phyloP scores from a whole-genome alignment of 805 yeast species.

The Tanozyma kutaoensis region DNA sequence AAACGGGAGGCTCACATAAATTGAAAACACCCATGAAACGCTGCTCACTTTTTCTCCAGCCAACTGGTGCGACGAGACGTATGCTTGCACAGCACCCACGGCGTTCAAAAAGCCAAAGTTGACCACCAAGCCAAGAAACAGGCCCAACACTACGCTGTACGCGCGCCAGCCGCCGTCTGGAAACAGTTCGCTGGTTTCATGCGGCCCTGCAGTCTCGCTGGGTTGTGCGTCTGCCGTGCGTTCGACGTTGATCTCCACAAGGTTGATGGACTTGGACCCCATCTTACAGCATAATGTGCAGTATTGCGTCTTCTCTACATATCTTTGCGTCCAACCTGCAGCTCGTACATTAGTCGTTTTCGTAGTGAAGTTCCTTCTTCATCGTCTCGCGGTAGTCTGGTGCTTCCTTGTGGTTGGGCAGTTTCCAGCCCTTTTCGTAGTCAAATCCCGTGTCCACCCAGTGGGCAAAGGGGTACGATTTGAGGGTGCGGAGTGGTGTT shows the following conservation, averaged over 20 bases:
- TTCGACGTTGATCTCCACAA: too few relatives aligned
- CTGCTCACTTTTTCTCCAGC: constrained; percentile 28
- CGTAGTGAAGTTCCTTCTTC: constrained; percentile 7
- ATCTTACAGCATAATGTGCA: too few relatives aligned
- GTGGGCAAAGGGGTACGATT: constrained; percentile 54
- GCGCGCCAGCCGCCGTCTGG: constrained; percentile 55
- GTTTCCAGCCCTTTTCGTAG: constrained; percentile 22
- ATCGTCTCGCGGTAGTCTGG: constrained; percentile 11
- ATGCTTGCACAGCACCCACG: constrained; percentile 50
- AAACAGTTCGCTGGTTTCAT: too few relatives aligned
- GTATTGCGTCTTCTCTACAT: too few relatives aligned
- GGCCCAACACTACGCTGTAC: constrained; percentile 42
- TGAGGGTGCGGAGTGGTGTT: constrained; percentile 43
- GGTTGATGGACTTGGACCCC: too few relatives aligned
- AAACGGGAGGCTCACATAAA: constrained; percentile 35
- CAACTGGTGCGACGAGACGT: constrained; percentile 43
- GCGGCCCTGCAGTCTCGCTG: too few relatives aligned
- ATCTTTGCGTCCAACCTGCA: too few relatives aligned
- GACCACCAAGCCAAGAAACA: constrained; percentile 41
- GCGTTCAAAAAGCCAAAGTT: constrained; percentile 45
- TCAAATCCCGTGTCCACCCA: constrained; percentile 23
- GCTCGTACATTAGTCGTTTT: constrained; percentile 3
- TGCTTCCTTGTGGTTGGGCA: constrained; percentile 8
- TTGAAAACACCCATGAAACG: constrained; percentile 54
- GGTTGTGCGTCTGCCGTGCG: too few relatives aligned